Evolutionary conservation across 1,284 basidiomycete genomes (phyloP).

Genomic region (Ceratobasidium sp.): DNA sequence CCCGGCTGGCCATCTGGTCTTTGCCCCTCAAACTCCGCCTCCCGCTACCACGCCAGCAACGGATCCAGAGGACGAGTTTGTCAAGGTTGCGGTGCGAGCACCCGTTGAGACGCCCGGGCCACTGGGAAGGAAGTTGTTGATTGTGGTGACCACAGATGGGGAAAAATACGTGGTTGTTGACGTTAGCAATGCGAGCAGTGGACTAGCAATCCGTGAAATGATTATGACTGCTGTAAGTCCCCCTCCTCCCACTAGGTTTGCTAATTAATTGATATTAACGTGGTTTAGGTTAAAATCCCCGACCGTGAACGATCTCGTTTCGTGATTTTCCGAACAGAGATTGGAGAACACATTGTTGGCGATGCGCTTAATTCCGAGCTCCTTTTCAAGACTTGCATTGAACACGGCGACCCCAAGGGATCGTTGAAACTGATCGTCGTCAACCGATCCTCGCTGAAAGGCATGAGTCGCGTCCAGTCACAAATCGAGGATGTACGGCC

Average conservation of each 20-base stretch:
- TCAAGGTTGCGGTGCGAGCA: conserved; percentile 34
- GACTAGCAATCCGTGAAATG: conserved; percentile 33
- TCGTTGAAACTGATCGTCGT: conserved; percentile 33
- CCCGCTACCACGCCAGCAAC: not conserved
- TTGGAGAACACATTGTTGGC: conserved; percentile 37
- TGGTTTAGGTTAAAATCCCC: conserved; percentile 27
- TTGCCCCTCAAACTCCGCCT: conserved; percentile 28
- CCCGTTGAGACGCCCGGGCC: conserved; percentile 8
- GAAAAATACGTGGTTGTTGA: conserved; percentile 37
- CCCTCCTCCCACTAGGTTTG: not conserved
- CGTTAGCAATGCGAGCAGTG: conserved; percentile 18
- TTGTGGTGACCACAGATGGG: conserved; percentile 38
- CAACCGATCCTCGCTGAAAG: conserved; percentile 1
- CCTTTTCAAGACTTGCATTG: conserved; percentile 35
- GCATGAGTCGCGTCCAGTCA: conserved; percentile 21
- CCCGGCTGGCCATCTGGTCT: conserved; percentile 29
- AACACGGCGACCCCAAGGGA: conserved; percentile 33
- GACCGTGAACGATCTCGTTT: conserved; percentile 37
- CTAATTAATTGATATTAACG: not conserved
- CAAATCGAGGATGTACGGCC: not conserved
- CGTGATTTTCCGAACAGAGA: conserved; percentile 39
- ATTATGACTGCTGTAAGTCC: conserved; percentile 38
- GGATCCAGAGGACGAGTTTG: conserved; percentile 38
- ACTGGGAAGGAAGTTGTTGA: conserved; percentile 24
- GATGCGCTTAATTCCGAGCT: conserved; percentile 37